Evolutionary conservation across 2,329 filamentous ascomycete genomes (phyloP).

Genomic region (Aspergillus pseudotamarii): DNA sequence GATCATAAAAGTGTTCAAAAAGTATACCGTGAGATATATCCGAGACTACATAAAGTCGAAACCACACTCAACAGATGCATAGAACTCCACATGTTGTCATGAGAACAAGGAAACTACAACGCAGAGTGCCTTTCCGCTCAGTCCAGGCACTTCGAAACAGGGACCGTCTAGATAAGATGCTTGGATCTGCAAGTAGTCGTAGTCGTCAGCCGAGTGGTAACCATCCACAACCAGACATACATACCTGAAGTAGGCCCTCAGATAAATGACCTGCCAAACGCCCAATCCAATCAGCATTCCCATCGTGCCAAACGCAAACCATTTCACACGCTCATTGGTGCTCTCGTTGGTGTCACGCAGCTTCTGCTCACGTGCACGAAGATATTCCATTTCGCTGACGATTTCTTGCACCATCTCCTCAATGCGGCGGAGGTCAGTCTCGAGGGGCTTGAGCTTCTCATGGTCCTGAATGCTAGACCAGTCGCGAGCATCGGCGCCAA

Average conservation of each 20-base stretch:
- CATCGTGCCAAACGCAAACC: conserved; percentile 95
- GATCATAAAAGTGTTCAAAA: conserved; percentile 25
- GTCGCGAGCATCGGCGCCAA: conserved; percentile 95
- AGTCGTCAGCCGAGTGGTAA: conserved; percentile 3
- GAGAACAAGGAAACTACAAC: conserved; percentile 20
- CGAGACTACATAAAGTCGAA: conserved; percentile 21
- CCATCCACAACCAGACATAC: conserved; percentile 19
- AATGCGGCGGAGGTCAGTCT: conserved; percentile 89
- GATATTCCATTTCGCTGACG: conserved; percentile 94
- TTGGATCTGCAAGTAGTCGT: conserved; percentile 57
- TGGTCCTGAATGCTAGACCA: conserved; percentile 95
- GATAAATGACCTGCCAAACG: conserved; percentile 96
- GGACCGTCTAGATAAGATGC: conserved; percentile 62
- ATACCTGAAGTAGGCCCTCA: conserved; percentile 93
- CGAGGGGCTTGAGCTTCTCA: conserved; percentile 97
- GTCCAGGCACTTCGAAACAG: conserved; percentile 7
- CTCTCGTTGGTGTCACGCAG: conserved; percentile 98
- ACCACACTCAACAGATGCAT: conserved; percentile 21
- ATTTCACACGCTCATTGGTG: conserved; percentile 98
- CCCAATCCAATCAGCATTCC: conserved; percentile 86
- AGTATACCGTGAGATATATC: conserved; percentile 24
- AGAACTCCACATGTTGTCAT: conserved; percentile 26
- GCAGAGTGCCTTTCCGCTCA: conserved; percentile 13
- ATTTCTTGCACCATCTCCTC: conserved; percentile 89
- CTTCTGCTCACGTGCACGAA: conserved; percentile 87